These are phyloP conservation scores for Rutidosis leptorrhynchoides DNA, from an alignment of 129 eudicot species.

Conservation along the genomic window DNA sequence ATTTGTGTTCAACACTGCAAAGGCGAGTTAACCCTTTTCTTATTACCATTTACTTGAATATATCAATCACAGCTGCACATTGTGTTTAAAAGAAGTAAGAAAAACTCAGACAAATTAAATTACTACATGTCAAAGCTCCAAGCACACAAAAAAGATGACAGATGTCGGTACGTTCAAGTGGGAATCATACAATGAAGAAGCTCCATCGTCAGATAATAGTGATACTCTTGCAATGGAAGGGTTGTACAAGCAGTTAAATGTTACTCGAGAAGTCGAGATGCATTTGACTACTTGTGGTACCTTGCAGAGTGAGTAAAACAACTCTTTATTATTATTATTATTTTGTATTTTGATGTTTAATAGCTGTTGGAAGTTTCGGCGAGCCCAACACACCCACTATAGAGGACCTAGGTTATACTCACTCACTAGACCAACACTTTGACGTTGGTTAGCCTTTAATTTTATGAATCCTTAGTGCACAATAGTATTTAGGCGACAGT, in stretches of 20 bases:
- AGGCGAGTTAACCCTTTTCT: conserved; percentile 35
- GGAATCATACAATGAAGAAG: conserved; percentile 74
- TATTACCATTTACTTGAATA: no score
- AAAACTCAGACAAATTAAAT: conserved; percentile 12
- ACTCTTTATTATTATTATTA: neutral
- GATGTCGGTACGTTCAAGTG: conserved; percentile 51
- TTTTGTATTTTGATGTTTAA: no score
- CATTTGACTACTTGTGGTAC: conserved; percentile 93
- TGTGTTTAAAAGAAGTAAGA: neutral
- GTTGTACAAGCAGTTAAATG: conserved; percentile 65
- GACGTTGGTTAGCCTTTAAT: no score
- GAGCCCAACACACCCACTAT: no score
- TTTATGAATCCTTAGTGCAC: no score
- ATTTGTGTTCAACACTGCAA: conserved; percentile 89
- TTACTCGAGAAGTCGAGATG: conserved; percentile 85
- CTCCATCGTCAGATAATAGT: conserved; percentile 65
- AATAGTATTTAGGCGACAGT: no score
- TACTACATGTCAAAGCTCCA: conserved; percentile 56
- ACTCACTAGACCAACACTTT: no score
- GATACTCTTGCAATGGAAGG: conserved; percentile 56
- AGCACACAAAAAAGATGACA: conserved; percentile 46
- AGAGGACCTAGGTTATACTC: no score
- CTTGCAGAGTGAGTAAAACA: conserved; percentile 57
- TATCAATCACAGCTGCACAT: neutral
- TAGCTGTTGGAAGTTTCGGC: no score